phyloP scores from a whole-genome alignment of 768 basidiomycete species.

The Kwoniella mangroviensis region DNA sequence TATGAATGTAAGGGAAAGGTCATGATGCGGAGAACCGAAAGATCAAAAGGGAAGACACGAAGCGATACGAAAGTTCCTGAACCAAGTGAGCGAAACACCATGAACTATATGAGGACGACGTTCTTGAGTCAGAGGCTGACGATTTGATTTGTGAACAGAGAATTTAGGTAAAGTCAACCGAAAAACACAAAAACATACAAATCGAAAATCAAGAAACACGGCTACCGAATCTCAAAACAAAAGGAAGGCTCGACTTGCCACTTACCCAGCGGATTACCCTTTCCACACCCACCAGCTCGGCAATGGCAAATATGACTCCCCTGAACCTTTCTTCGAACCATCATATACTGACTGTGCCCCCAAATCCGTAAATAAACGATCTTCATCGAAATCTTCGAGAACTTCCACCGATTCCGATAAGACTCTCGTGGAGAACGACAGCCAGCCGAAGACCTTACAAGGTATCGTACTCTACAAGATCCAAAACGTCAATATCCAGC shows the following conservation, averaged over 20 bases:
- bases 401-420: neutral
- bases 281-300: neutral
- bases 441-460: neutral
- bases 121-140: neutral
- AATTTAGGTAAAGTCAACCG: neutral
- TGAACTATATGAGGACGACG: too few species aligned
- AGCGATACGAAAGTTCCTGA: neutral
- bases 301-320: too few species aligned
- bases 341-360: neutral
- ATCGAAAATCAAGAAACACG: neutral
- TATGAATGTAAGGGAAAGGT: neutral
- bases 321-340: neutral
- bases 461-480: neutral
- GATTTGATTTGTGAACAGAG: neutral
- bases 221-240: neutral
- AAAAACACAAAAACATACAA: neutral
- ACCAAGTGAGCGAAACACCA: too few species aligned
- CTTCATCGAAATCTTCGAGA: neutral
- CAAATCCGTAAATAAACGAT: neutral
- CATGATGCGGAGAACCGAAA: neutral
- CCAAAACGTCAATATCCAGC: neutral
- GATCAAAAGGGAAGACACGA: neutral
- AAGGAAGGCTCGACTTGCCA: neutral
- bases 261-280: neutral
- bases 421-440: neutral